Evolutionary conservation across 331 rosid species (phyloP).

Genomic region (Quercus lobata): DNA sequence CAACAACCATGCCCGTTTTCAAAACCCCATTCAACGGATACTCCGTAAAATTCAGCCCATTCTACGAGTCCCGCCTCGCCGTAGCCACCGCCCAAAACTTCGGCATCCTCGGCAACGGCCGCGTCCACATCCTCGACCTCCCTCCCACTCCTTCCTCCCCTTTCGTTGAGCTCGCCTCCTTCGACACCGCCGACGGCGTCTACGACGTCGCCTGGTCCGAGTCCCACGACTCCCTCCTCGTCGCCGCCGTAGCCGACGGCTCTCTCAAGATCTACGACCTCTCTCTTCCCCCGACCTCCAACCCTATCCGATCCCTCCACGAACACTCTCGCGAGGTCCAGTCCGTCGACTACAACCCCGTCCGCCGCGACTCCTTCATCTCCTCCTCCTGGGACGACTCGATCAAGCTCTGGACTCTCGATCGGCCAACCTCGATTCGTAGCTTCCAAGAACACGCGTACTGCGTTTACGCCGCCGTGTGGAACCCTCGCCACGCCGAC

Average conservation of each 20-base stretch:
- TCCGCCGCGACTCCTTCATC: slow-evolving; percentile 89
- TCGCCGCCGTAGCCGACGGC: slow-evolving; percentile 93
- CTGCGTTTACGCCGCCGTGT: slow-evolving; percentile 78
- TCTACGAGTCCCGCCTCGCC: slow-evolving; percentile 83
- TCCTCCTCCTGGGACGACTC: slow-evolving; percentile 92
- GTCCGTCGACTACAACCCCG: slow-evolving; percentile 83
- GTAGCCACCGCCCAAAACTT: slow-evolving; percentile 92
- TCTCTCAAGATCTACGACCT: slow-evolving; percentile 88
- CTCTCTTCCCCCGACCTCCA: slow-evolving; percentile 62
- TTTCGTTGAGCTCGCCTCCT: slow-evolving; percentile 51
- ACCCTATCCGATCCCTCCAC: slow-evolving; percentile 86
- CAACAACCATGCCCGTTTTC: no score
- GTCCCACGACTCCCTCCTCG: slow-evolving; percentile 80
- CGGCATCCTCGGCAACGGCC: slow-evolving; percentile 96
- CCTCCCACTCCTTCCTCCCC: slow-evolving; percentile 43
- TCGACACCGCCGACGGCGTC: slow-evolving; percentile 83
- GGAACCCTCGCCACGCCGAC: slow-evolving; percentile 91
- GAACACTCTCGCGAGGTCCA: slow-evolving; percentile 91
- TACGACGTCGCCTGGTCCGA: slow-evolving; percentile 82
- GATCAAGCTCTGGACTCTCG: slow-evolving; percentile 80
- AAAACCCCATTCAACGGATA: no score
- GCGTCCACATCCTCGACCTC: slow-evolving; percentile 80
- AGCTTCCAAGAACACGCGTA: slow-evolving; percentile 93
- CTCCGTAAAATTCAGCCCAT: slow-evolving; percentile 87
- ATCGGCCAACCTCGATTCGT: slow-evolving; percentile 69